These are phyloP conservation scores for Phaeosphaeriaceae sp. DNA, from an alignment of 2,329 filamentous ascomycete genomes.

Conservation along the genomic window DNA sequence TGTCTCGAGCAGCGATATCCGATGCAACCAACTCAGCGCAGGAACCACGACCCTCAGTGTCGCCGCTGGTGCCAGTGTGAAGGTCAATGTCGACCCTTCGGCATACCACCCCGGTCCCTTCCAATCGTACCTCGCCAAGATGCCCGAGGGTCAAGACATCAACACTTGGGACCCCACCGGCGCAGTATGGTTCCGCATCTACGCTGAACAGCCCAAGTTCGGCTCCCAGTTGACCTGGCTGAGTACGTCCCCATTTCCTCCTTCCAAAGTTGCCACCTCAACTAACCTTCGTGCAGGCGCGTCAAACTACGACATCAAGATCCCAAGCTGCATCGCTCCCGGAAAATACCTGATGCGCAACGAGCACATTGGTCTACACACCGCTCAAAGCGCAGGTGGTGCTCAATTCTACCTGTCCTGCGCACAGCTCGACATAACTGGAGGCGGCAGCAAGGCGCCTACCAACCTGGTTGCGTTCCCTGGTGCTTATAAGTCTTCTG, in stretches of 20 bases:
- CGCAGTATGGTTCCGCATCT: slow-evolving; percentile 36
- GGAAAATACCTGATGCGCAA: slow-evolving; percentile 55
- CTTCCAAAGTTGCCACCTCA: too few species aligned
- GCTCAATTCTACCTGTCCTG: slow-evolving; percentile 56
- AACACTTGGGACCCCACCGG: slow-evolving; percentile 36
- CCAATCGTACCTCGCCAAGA: slow-evolving; percentile 63
- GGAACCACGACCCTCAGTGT: slow-evolving; percentile 53
- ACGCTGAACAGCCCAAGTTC: background rate
- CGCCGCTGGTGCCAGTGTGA: slow-evolving; percentile 54
- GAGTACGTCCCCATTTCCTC: background rate
- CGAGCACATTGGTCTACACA: slow-evolving; percentile 55
- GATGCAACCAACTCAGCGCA: slow-evolving; percentile 57
- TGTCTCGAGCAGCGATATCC: slow-evolving; percentile 52
- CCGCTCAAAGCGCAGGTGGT: slow-evolving; percentile 38
- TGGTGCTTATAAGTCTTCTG: slow-evolving; percentile 44
- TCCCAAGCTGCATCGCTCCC: slow-evolving; percentile 47
- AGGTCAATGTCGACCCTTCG: slow-evolving; percentile 52
- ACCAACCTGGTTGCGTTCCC: slow-evolving; percentile 50
- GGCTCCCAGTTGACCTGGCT: background rate
- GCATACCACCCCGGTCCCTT: slow-evolving; percentile 63
- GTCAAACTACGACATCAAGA: slow-evolving; percentile 21
- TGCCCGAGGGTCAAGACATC: slow-evolving; percentile 30
- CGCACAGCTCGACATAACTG: slow-evolving; percentile 53
- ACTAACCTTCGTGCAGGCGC: background rate
- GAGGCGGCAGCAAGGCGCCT: slow-evolving; percentile 45